Conservation (phyloP, 1,284 basidiomycete species). For the Mycosarcoma maydis region DNA sequence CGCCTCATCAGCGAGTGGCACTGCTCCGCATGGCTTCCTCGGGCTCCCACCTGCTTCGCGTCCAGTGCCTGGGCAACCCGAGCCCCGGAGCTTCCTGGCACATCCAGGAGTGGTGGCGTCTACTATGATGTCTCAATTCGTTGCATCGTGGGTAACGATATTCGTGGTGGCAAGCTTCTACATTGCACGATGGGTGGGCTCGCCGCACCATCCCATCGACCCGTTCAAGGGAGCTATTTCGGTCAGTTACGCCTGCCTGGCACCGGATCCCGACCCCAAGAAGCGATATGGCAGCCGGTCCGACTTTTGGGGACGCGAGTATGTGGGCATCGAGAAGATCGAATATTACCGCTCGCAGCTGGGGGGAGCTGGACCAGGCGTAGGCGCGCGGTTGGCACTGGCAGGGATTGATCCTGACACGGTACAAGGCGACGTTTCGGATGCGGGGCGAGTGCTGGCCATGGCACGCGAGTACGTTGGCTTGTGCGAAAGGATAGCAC, state of each 20-base stretch:
- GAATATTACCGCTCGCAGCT: conserved; percentile 53
- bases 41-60: conserved; percentile 37
- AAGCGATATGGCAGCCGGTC: conserved; percentile 61
- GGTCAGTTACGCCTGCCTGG: conserved; percentile 57
- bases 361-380: conserved; percentile 40
- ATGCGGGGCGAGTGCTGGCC: conserved; percentile 26
- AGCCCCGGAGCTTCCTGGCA: conserved; percentile 58
- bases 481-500: conserved; percentile 39
- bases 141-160: conserved; percentile 49
- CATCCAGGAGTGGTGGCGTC: conserved; percentile 67
- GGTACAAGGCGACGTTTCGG: conserved; percentile 14
- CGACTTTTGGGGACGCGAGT: conserved; percentile 60
- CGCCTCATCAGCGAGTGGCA: conserved; percentile 29
- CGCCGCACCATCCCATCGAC: conserved; percentile 63
- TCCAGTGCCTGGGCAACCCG: conserved; percentile 24
- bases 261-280: conserved; percentile 54
- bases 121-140: conserved; percentile 64
- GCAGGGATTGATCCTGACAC: conserved; percentile 29
- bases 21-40: conserved; percentile 31
- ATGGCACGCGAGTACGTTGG: conserved; percentile 49
- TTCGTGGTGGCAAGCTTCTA: conserved; percentile 62
- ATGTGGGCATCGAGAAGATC: conserved; percentile 54
- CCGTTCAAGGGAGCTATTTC: conserved; percentile 65
- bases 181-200: conserved; percentile 61
- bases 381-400: conserved; percentile 38